Conservation (phyloP, 2,329 filamentous ascomycete species). For the Elsinoe fawcettii region DNA sequence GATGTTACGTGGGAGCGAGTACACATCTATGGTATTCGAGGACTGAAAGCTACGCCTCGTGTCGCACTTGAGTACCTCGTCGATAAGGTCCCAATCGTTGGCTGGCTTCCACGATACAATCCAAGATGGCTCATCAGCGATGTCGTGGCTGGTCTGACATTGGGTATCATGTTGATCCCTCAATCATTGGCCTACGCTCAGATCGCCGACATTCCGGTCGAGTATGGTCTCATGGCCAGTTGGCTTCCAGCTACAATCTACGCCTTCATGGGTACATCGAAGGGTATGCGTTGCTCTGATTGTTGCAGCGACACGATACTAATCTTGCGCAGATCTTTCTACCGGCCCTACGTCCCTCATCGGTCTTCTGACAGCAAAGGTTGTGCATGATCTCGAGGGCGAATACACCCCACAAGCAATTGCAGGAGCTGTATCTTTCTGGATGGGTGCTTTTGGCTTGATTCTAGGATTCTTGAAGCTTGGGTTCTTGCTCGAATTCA, state of each 20-base stretch:
- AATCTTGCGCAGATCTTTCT: slow-evolving; percentile 44
- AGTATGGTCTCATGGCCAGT: slow-evolving; percentile 53
- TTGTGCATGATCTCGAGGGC: slow-evolving; percentile 48
- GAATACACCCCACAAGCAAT: slow-evolving; percentile 48
- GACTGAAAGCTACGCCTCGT: slow-evolving; percentile 40
- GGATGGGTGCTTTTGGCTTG: slow-evolving; percentile 55
- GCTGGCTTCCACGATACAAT: slow-evolving; percentile 57
- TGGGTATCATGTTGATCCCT: slow-evolving; percentile 54
- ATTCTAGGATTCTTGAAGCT: slow-evolving; percentile 54
- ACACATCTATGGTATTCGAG: slow-evolving; percentile 27
- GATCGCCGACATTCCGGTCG: slow-evolving; percentile 53
- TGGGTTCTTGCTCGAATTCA: slow-evolving; percentile 58
- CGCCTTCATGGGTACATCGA: slow-evolving; percentile 55
- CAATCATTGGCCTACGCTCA: slow-evolving; percentile 56
- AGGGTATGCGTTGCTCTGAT: slow-evolving; percentile 36
- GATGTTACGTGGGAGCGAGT: slow-evolving; percentile 25
- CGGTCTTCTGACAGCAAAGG: slow-evolving; percentile 55
- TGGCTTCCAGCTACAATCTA: slow-evolving; percentile 53
- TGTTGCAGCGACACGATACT: neutral
- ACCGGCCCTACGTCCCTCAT: slow-evolving; percentile 58
- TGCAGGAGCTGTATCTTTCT: slow-evolving; percentile 54
- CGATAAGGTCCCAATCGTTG: slow-evolving; percentile 54
- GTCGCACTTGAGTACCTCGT: slow-evolving; percentile 48
- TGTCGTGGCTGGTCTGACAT: slow-evolving; percentile 52
- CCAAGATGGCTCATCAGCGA: slow-evolving; percentile 56